Evolutionary conservation across 1,139 yeast species (phyloP).

Genomic region (Pichia sp.): DNA sequence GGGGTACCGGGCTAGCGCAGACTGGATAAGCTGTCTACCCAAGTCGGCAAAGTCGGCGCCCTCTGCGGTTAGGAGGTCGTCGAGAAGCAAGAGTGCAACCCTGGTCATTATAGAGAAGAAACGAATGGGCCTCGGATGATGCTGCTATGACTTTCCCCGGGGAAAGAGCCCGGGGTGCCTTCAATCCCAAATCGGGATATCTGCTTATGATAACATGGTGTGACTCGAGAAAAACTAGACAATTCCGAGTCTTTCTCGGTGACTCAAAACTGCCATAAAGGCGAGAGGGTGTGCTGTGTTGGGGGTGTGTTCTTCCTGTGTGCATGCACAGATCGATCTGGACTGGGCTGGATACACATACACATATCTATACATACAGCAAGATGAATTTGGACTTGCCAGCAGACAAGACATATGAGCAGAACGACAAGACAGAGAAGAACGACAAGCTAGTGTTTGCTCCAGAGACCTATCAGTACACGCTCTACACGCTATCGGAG

Average conservation of each 20-base stretch:
- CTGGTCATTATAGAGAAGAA: neutral
- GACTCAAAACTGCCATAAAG: neutral
- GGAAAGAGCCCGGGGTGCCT: neutral
- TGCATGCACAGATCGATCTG: no score
- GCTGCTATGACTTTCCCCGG: neutral
- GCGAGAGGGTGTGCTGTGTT: neutral
- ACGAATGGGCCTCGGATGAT: neutral
- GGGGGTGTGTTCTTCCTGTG: no score
- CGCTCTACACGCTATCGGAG: constrained; percentile 57
- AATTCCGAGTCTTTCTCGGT: neutral
- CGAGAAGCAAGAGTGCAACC: constrained; percentile 16
- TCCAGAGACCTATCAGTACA: constrained; percentile 86
- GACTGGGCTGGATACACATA: neutral
- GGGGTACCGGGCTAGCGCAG: neutral
- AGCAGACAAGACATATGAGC: constrained; percentile 10
- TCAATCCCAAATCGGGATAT: neutral
- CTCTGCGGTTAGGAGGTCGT: constrained; percentile 9
- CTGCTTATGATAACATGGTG: neutral
- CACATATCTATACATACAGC: neutral
- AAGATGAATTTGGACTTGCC: constrained; percentile 16
- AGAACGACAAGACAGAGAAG: constrained; percentile 20
- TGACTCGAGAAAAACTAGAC: neutral
- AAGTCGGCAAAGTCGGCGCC: constrained; percentile 55
- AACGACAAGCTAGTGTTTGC: constrained; percentile 47
- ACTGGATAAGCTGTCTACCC: constrained; percentile 33